Base-by-base conservation (phyloP, 2,329 filamentous ascomycete species). In the Exophiala spinifera region DNA sequence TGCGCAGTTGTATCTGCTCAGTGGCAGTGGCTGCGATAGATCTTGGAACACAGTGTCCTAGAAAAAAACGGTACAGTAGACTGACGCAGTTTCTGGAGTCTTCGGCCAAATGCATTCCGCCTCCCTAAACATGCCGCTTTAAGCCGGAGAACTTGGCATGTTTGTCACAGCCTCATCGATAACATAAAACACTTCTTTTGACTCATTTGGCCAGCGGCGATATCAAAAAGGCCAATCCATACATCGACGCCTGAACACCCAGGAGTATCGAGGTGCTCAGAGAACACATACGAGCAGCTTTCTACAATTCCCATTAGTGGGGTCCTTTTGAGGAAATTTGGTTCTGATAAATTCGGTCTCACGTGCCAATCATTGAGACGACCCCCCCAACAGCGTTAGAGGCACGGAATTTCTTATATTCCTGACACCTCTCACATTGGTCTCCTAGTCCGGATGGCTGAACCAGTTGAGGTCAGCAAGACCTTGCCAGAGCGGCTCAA, bases 401-500 rank as follows among this genome's bases (percentile, higher is more conserved):
- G 28, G 28, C 28, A 31, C 28, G 28, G 11, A 10, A 31, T 25
- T 8, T 25, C 6, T 31, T 10, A 10, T 10, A 10, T 31, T 31
- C 3, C 28, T 6, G 28, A 31, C 28, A 31, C 11, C 10, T 25
- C 10, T 31, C 28, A 31, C 28, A 31, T 31, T 10, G n/a, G n/a
- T 10, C 11, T 11, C 11, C 28, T 25, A 49, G 39, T 44, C 28
- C 46, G 14, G 14, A 64, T 64, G 62, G 59, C 60, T 19, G 58
- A 61, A 39, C 46, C 52, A 6, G 50, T 53, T 15, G 60, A 57
- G 28, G 48, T 49, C 40, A 57, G 53, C 17, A 52, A 55, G 36
- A 46, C 23, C 34, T 45, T 64, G 39, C 59, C 57, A 14, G 61
- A 62, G 46, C 56, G 62, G 8, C 72, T 76, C 25, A 74, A 75